Evolutionary conservation across 75 land plant genomes (phyloP).

Genomic region (Picea glauca): DNA sequence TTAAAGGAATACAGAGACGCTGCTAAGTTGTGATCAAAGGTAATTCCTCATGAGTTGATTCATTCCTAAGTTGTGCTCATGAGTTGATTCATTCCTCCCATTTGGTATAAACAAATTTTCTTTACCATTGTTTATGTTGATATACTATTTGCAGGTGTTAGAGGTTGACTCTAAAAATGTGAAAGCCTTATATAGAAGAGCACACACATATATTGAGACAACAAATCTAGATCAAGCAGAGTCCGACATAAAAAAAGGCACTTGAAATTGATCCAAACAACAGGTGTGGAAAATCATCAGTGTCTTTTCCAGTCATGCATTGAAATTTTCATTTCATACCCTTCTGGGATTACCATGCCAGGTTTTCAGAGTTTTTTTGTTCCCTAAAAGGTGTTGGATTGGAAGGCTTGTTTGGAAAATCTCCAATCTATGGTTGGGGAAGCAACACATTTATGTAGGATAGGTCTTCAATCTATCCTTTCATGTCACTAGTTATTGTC

Average conservation of each 20-base stretch:
- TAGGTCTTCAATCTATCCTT: neutral
- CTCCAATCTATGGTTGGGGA: too few relatives aligned
- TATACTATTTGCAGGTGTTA: constrained; percentile 26
- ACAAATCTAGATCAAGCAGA: constrained; percentile 57
- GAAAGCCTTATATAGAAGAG: constrained; percentile 71
- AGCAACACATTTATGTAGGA: neutral
- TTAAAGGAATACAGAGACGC: constrained; percentile 29
- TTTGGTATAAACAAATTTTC: neutral
- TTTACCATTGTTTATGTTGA: neutral
- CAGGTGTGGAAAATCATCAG: constrained; percentile 24
- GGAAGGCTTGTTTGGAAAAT: too few relatives aligned
- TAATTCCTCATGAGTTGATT: constrained; percentile 6
- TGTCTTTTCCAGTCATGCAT: too few relatives aligned
- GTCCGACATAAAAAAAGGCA: constrained; percentile 64
- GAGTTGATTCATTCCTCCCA: neutral
- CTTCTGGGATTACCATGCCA: too few relatives aligned
- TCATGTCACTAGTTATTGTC: too few relatives aligned
- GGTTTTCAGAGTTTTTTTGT: too few relatives aligned
- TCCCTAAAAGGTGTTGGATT: too few relatives aligned
- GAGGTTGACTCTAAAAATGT: constrained; percentile 49
- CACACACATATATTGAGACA: constrained; percentile 61
- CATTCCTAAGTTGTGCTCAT: too few relatives aligned
- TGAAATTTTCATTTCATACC: too few relatives aligned
- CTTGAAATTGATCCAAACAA: constrained; percentile 73
- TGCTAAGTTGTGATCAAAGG: constrained; percentile 36